Percentiles rank a stretch among this genome's conserved stretches.
Evolutionary conservation across 2,329 filamentous ascomycete species (phyloP).

Genomic region (Lachnellula cervina): DNA sequence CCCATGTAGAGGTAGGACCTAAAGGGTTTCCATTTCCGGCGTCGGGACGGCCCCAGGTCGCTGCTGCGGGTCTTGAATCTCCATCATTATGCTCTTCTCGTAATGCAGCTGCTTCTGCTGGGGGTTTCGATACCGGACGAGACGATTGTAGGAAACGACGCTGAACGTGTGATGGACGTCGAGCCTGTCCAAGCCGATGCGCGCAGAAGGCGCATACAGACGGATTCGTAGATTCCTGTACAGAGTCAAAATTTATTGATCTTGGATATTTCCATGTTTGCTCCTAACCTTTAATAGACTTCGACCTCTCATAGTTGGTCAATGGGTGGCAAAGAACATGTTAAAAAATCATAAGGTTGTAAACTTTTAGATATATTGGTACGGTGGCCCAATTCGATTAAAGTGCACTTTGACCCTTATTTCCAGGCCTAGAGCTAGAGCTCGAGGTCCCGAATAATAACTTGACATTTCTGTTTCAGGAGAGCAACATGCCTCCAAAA

Average conservation of each 20-base stretch:
- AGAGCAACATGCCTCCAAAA: constrained; percentile 29
- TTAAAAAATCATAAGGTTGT: constrained; percentile 4
- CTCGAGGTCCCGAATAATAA: neutral
- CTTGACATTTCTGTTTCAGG: neutral
- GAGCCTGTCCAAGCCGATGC: constrained; percentile 27
- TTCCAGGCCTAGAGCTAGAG: neutral
- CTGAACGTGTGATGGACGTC: constrained; percentile 27
- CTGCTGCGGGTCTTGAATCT: neutral
- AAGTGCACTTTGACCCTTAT: neutral
- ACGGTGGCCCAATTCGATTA: constrained; percentile 12
- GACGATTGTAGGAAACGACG: constrained; percentile 32
- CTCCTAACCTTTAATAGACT: constrained; percentile 25
- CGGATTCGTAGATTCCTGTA: constrained; percentile 25
- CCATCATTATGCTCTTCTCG: constrained; percentile 5
- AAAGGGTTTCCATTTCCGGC: constrained; percentile 2
- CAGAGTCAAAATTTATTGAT: constrained; percentile 5
- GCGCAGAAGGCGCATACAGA: constrained; percentile 33
- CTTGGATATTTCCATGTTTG: neutral
- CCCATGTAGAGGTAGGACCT: constrained; percentile 7
- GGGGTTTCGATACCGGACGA: constrained; percentile 21
- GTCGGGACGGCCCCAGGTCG: constrained; percentile 14
- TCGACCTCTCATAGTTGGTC: constrained; percentile 28
- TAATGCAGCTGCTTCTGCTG: constrained; percentile 17
- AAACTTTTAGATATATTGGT: constrained; percentile 6
- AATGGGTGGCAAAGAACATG: constrained; percentile 13